Evolutionary conservation across 2,329 filamentous ascomycete genomes (phyloP).

Genomic region (Sclerotinia sclerotiorum): DNA sequence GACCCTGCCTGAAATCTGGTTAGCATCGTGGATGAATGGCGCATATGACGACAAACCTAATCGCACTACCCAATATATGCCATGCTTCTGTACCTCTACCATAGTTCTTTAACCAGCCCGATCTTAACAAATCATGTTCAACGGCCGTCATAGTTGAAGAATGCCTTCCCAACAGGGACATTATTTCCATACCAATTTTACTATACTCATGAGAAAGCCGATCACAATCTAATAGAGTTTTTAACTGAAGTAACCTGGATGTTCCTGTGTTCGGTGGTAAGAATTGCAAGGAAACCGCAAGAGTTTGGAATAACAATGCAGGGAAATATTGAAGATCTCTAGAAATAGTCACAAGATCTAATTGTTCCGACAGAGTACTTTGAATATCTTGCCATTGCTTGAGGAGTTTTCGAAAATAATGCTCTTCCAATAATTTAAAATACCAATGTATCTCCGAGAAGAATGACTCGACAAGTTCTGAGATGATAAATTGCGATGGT

Average conservation of each 20-base stretch:
- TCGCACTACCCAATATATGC: slow-evolving; percentile 24
- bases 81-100: slow-evolving; percentile 27
- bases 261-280: slow-evolving; percentile 17
- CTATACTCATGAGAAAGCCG: slow-evolving; percentile 25
- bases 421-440: slow-evolving; percentile 19
- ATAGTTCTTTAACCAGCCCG: slow-evolving; percentile 27
- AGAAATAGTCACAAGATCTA: slow-evolving; percentile 18
- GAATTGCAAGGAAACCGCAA: slow-evolving; percentile 26
- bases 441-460: slow-evolving; percentile 24
- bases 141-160: slow-evolving; percentile 22
- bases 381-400: slow-evolving; percentile 17
- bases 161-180: slow-evolving; percentile 24
- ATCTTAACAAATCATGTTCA: slow-evolving; percentile 26
- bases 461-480: slow-evolving; percentile 21
- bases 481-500: slow-evolving; percentile 14
- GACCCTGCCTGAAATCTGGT: slow-evolving; percentile 21
- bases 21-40: not conserved
- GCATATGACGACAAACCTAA: slow-evolving; percentile 9
- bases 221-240: slow-evolving; percentile 10
- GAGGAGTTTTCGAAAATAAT: slow-evolving; percentile 23
- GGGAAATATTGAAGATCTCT: slow-evolving; percentile 26
- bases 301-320: slow-evolving; percentile 26
- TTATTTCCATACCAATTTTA: slow-evolving; percentile 25
- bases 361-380: not conserved
- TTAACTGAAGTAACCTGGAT: slow-evolving; percentile 14